Evolutionary conservation across 2,329 filamentous ascomycete genomes (phyloP).

Genomic region (Paraconiothyrium brasiliense): DNA sequence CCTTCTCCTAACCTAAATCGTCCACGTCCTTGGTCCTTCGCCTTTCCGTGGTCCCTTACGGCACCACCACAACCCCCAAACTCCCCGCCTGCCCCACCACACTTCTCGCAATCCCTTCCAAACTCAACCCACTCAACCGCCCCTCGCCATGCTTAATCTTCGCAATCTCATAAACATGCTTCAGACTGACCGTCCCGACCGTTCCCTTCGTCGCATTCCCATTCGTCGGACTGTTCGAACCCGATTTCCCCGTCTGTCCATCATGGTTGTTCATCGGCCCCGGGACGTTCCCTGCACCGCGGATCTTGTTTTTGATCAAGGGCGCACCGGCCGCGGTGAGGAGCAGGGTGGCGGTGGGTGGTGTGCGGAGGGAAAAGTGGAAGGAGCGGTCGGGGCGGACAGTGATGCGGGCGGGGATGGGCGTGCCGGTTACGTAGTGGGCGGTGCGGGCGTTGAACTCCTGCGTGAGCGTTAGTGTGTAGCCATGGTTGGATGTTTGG

Average conservation of each 20-base stretch:
- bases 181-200: constrained; percentile 87
- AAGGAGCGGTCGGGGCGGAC: constrained; percentile 95
- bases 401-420: constrained; percentile 88
- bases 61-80: constrained; percentile 60
- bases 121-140: constrained; percentile 72
- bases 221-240: constrained; percentile 40
- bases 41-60: constrained; percentile 35
- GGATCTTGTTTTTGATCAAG: constrained; percentile 76
- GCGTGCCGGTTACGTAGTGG: constrained; percentile 82
- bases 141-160: constrained; percentile 80
- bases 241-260: constrained; percentile 48
- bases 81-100: constrained; percentile 66
- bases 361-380: constrained; percentile 90
- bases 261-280: constrained; percentile 55
- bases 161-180: constrained; percentile 97
- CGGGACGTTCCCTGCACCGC: constrained; percentile 70
- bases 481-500: background rate
- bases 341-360: constrained; percentile 90
- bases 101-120: constrained; percentile 82
- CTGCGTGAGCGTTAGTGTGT: constrained; percentile 57
- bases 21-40: background rate
- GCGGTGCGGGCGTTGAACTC: constrained; percentile 97
- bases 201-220: constrained; percentile 75
- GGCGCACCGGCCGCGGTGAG: constrained; percentile 83
- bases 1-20: background rate